Evolutionary conservation across 495 filamentous ascomycete species (phyloP), one percentile per base, ranked within the genome.

Genomic region (Penicillium pulvis): DNA sequence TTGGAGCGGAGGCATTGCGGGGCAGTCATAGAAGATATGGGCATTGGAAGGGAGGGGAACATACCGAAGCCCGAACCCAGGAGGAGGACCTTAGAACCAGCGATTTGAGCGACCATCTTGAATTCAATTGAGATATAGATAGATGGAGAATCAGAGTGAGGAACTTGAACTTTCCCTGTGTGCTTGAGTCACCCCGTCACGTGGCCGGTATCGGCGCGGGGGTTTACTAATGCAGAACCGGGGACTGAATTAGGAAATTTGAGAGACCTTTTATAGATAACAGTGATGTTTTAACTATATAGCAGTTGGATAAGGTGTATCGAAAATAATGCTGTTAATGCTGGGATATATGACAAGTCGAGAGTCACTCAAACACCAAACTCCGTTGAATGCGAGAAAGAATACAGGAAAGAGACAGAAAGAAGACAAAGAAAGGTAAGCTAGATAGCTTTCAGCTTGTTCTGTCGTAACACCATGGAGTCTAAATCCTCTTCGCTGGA

Each of bases 1-100:
- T 55, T 50, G 36, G 1, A 28, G 16, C 20, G 39, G 8, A 30
- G 42, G 39, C 28, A 50, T 61, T 69, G 72, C 71, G 72, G 72
- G 71, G 72, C 65, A 69, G 51, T 51, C 45, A 57, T 28, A 54
- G 49, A 55, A 24, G 39, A 26, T 58, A 9, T 17, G 14, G 7
- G 36, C 42, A 20, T 42, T 30, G 36, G 56, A 9, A 41, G 35
- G 41, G 41, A 33, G 31, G 4, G 49, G 24, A 36, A 44, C 72
- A 12, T 69, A 78, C 75, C 90, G 75, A 92, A 92, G 63, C 90
- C 89, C 46, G 88, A 84, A 59, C 89, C 90, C 51, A 91, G 80
- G 68, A 92, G 83, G 41, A 91, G 85, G 72, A 88, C 88, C 65
- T 81, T 83, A 30, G 75, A 76, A 65, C 75, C 75, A 65, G 75